Evolutionary conservation across 2,329 filamentous ascomycete genomes (phyloP), one percentile per base, ranked within the genome.

Genomic region (Ophiostoma australiae): DNA sequence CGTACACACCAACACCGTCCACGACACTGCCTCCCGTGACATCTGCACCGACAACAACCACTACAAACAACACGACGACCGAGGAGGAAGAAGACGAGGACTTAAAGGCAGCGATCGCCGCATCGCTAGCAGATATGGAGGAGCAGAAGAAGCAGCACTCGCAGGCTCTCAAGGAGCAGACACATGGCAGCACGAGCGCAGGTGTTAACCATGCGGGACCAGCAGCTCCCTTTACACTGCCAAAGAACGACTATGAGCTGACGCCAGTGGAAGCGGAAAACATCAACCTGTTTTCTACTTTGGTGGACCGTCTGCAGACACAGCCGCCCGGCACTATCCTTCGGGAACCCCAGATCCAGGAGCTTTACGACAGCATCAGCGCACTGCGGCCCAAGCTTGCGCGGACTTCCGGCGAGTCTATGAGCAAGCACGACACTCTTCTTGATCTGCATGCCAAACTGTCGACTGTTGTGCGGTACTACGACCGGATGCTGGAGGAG

Each of bases 351-450:
- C 95, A 98, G 78, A 97, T 99, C 69, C 95, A 99, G 80, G 95
- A 99, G 80, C 84, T 99, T 4, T 99, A 99, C 78, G 95, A 98
- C 77, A 96, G 94, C 76, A 98, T 99, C 76, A 93, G 94, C n/a
- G 86, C 93, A 20, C 82, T 99, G 73, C 87, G 95, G 68, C 95
- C 95, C 1, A 99, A 99, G 80, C 84, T 99, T 70, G 95, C 95
- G 4, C 88, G 95, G 71, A 97, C 94, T 0, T 97, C 98, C 78
- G 95, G 95, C 70, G 95, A 99, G 82, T 97, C 95, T 0, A 98
- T 99, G 95, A 98, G 95, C 86, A 99, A 99, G 80, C 95, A 98
- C 80, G 94, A 99, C 79, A 95, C 94, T 0, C 85, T 99, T 11
- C 86, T 98, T 33, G 95, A 99, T 79, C 84, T 99, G 0, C 95